These are phyloP conservation scores for Byssochlamys sp. DNA, from an alignment of 2,329 filamentous ascomycete species.

Conservation along the genomic window DNA sequence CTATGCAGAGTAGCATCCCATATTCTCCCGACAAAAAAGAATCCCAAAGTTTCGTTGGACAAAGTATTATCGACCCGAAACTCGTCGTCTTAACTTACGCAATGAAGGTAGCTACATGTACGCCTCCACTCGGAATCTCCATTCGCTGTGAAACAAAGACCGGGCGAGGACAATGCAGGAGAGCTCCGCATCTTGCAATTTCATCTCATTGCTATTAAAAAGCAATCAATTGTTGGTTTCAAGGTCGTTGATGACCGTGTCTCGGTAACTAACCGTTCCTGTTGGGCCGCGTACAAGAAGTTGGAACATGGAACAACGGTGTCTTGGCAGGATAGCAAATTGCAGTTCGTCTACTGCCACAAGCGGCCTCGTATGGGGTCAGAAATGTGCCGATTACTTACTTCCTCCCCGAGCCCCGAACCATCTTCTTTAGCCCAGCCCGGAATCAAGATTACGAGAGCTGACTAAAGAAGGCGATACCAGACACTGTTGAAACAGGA, in stretches of 20 bases:
- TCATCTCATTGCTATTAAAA: background rate
- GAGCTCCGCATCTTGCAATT: background rate
- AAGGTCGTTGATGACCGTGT: background rate
- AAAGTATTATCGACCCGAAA: background rate
- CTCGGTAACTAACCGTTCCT: background rate
- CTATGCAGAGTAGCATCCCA: background rate
- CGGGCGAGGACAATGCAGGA: background rate
- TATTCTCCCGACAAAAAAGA: background rate
- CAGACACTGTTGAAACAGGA: background rate
- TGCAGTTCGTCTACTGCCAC: too few relatives aligned
- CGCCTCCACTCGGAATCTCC: background rate
- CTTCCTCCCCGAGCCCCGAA: background rate
- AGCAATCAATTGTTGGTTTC: background rate
- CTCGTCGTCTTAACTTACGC: background rate
- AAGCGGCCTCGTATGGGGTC: background rate
- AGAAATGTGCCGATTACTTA: background rate
- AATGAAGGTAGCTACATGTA: background rate
- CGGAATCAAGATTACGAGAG: background rate
- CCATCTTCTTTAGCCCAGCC: background rate
- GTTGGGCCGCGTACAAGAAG: background rate
- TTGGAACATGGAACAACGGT: background rate
- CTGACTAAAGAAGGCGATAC: background rate
- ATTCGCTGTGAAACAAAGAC: background rate
- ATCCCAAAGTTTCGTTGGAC: background rate
- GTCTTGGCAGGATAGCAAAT: background rate